A percentile compares a stretch with the other conserved stretches of the same genome.
Evolutionary conservation across 2,329 filamentous ascomycete genomes (phyloP).

Genomic region (Xylariaceae sp.): DNA sequence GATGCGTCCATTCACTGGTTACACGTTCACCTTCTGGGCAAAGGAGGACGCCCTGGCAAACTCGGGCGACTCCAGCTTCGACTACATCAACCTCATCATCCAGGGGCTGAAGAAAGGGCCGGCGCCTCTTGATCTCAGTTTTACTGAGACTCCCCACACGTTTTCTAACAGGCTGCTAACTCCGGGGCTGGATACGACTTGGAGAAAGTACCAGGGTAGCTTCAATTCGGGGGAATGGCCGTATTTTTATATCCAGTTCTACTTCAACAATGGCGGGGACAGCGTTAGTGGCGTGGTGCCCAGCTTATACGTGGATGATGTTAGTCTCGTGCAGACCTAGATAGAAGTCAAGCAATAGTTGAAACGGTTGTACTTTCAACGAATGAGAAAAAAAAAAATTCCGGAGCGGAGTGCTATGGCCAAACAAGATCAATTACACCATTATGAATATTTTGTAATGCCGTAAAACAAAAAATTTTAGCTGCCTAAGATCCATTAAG

Average conservation of each 20-base stretch:
- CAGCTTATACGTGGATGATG: constrained; percentile 19
- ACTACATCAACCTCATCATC: constrained; percentile 18
- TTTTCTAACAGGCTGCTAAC: constrained; percentile 10
- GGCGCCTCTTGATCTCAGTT: constrained; percentile 4
- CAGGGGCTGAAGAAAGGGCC: constrained; percentile 20
- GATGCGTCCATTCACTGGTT: constrained; percentile 16
- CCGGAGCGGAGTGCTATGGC: too few species aligned
- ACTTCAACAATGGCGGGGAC: constrained; percentile 19
- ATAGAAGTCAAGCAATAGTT: too few species aligned
- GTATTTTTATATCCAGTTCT: constrained; percentile 22
- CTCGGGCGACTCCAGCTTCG: constrained; percentile 10
- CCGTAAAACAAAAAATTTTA: too few species aligned
- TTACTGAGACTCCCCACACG: constrained; percentile 16
- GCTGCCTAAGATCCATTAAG: too few species aligned
- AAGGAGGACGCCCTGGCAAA: constrained; percentile 7
- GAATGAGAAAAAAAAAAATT: too few species aligned
- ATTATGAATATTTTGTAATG: too few species aligned
- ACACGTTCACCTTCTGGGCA: constrained; percentile 19
- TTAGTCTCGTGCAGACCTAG: constrained; percentile 17
- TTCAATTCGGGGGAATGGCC: constrained; percentile 23
- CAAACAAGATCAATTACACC: too few species aligned
- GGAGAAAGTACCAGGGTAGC: constrained; percentile 15
- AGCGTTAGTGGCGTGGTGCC: constrained; percentile 16
- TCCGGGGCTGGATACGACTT: constrained; percentile 14
- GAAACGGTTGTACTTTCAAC: too few species aligned